These are phyloP conservation scores for Nowakowskiella sp. DNA, from an alignment of 192 early-diverging fungal genomes.

Conservation along the genomic window DNA sequence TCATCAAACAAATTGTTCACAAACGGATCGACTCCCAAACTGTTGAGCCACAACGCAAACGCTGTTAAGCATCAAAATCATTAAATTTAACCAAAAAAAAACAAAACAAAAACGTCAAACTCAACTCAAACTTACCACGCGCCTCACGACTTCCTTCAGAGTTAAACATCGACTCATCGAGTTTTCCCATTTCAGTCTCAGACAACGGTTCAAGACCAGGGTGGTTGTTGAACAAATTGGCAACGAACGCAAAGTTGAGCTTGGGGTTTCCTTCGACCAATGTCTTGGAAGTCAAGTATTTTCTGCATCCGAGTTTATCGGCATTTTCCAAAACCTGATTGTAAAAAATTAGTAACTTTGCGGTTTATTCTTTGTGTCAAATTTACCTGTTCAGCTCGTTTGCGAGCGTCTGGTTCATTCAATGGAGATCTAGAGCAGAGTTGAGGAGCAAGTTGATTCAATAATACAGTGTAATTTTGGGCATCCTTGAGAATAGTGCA, in stretches of 20 bases:
- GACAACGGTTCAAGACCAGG: constrained; percentile 87
- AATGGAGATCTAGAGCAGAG: constrained; percentile 76
- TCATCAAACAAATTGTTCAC: constrained; percentile 98
- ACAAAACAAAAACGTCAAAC: neutral
- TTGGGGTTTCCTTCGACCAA: constrained; percentile 92
- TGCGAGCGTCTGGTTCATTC: constrained; percentile 60
- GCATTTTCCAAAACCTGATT: constrained; percentile 72
- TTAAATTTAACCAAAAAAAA: neutral
- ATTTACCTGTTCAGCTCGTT: constrained; percentile 72
- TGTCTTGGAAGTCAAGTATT: constrained; percentile 90
- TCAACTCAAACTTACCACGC: constrained; percentile 40
- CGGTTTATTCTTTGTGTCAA: neutral
- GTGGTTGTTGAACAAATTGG: constrained; percentile 95
- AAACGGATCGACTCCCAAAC: constrained; percentile 92
- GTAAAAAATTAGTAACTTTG: constrained; percentile 6
- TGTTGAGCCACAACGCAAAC: constrained; percentile 97
- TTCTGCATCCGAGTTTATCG: constrained; percentile 85
- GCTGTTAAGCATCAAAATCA: constrained; percentile 31
- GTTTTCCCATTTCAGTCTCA: constrained; percentile 81
- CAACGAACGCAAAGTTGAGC: constrained; percentile 98
- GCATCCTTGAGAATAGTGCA: constrained; percentile 47
- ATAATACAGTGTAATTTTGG: constrained; percentile 89
- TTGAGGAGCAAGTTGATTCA: constrained; percentile 83
- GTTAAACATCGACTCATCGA: constrained; percentile 69
- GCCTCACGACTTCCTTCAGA: constrained; percentile 79